phyloP scores from a whole-genome alignment of 2,329 filamentous ascomycete genomes.

The Claviceps digitariae region DNA sequence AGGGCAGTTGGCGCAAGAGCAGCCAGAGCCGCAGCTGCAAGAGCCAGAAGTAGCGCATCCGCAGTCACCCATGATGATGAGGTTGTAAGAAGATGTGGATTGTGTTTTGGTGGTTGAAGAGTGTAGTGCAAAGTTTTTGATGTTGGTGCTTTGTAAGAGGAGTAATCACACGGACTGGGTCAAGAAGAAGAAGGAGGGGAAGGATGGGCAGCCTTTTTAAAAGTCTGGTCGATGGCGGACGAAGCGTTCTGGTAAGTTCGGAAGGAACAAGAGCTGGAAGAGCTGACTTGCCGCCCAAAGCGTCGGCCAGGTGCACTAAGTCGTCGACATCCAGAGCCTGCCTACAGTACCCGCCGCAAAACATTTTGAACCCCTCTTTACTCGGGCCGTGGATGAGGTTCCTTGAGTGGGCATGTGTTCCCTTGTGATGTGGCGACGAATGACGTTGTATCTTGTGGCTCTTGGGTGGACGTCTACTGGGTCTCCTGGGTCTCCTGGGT shows the following conservation, averaged over 20 bases:
- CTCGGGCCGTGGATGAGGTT: neutral
- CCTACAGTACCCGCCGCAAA: neutral
- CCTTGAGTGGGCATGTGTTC: too few relatives aligned
- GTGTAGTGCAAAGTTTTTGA: neutral
- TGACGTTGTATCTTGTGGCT: neutral
- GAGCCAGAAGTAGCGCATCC: conserved; percentile 27
- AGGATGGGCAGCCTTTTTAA: neutral
- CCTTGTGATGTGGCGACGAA: conserved; percentile 4
- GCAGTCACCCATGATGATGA: conserved; percentile 27
- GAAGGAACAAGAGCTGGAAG: neutral
- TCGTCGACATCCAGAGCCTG: too few relatives aligned
- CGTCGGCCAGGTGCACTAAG: too few relatives aligned
- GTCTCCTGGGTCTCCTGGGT: too few relatives aligned
- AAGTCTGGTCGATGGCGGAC: neutral
- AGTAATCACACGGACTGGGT: too few relatives aligned
- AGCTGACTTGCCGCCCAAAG: too few relatives aligned
- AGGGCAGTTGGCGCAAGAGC: conserved; percentile 30
- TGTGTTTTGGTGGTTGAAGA: neutral
- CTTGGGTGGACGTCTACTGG: too few relatives aligned
- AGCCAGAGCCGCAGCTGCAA: conserved; percentile 28
- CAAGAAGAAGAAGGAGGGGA: too few relatives aligned
- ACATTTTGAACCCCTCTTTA: neutral
- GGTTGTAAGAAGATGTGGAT: conserved; percentile 4
- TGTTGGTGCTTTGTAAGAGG: too few relatives aligned
- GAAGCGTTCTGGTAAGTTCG: neutral